Evolutionary conservation across 129 eudicot species (phyloP), one percentile per base, ranked within the genome.

Genomic region (Lactuca saligna): DNA sequence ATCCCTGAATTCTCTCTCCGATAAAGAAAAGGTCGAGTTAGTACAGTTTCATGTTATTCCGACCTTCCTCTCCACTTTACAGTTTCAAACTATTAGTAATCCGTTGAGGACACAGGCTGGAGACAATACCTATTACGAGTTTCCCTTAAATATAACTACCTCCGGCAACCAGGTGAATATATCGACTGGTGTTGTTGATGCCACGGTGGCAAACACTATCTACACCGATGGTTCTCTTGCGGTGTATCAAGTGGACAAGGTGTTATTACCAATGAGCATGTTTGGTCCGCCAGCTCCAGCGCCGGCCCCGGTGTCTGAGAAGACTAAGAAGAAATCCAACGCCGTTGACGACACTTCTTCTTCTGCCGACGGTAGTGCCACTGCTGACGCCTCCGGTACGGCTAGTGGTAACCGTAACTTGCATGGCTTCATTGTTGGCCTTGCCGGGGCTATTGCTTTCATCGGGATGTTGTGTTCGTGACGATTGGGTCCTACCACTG

Each of bases 21-120:
- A 84, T 66, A 95, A 93, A 75, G 83, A 93, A 72, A 81, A 89
- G 10, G 98, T 81, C 3, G 72, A 88, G 33, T 51, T 93, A 1
- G 25, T 89, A 0, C 95, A 93, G 50, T 93, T 84, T 73, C 98
- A 93, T 69, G 76, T 93, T 20, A 16, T 93, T 46, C 88, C 96
- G 0, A 74, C 78, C 41, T 81, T 66, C 38, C 63, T 86, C 17
- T 66, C 95, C 74, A 69, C 71, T 3, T 62, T 95, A 15, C 87
- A 89, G 70, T 93, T 93, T 34, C 93, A 87, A 60, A 93, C 98
- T 15, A 84, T 84, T 3, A 93, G 90, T 71, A 93, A 93, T 17
- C 98, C 98, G 0, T 50, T 93, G 29, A 78, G 95, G 63, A 93
- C 98, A n/a, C 98, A 89, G 53, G 98, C 98, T 20, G 98, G 98